These are phyloP conservation scores for Lasiosphaeriaceae sp. DNA, from an alignment of 495 filamentous ascomycete species.

Conservation along the genomic window DNA sequence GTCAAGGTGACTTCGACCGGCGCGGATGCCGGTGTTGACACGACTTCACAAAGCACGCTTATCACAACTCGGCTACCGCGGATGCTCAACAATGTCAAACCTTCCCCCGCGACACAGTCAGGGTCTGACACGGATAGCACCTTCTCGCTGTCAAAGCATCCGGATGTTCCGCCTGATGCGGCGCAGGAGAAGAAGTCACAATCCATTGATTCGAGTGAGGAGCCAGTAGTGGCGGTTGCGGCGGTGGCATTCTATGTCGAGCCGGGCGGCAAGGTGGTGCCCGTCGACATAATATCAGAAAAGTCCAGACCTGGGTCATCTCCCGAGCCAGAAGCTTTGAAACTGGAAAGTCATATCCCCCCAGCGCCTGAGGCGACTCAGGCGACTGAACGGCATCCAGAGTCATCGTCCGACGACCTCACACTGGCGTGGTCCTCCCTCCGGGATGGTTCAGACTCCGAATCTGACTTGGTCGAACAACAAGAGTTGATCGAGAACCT, in stretches of 20 bases:
- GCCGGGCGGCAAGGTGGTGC: slow-evolving; percentile 13
- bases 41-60: neutral
- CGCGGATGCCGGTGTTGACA: neutral
- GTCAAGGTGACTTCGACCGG: neutral
- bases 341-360: neutral
- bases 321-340: neutral
- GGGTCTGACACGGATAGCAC: slow-evolving; percentile 3
- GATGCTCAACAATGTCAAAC: neutral
- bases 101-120: neutral
- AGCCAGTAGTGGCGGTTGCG: neutral
- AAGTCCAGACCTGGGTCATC: neutral
- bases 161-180: neutral
- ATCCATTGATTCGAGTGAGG: neutral
- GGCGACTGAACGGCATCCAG: neutral
- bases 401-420: neutral
- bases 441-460: neutral
- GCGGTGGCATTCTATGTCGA: slow-evolving; percentile 18
- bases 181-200: neutral
- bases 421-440: neutral
- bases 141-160: neutral
- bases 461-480: neutral
- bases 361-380: neutral
- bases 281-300: slow-evolving; percentile 5
- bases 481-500: neutral
- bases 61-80: neutral